Base-by-base conservation (phyloP, 2,329 filamentous ascomycete species). In the Curvularia verruculosa region DNA sequence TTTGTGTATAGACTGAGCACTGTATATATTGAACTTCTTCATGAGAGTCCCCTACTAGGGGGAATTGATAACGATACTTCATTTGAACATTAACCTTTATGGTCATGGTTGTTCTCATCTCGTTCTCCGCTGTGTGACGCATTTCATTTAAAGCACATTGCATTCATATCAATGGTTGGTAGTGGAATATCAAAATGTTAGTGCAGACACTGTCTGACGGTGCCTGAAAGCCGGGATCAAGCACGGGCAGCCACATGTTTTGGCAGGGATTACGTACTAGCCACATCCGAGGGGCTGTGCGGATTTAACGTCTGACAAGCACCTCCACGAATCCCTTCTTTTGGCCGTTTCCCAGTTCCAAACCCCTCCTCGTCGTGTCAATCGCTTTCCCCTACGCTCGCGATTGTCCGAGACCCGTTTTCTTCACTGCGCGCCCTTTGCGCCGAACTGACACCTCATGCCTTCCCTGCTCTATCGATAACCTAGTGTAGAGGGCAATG, bases 401-500 rank as follows among this genome's bases (percentile, higher is more conserved):
- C 50, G 29, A 45, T 24, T 31, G 19, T 29, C 24, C 2, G 29
- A 44, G 37, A 21, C 54, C 53, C 50, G 9, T 49, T 45, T 29
- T 12, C 12, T 34, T 40, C 44, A 36, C 49, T 54, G 64, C 61
- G 67, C 62, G 54, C 54, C 59, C 24, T 46, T 49, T 59, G 64
- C 63, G 64, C 64, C 48, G 46, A 41, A 48, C 31, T 28, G 49
- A 41, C 56, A 39, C 47, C 58, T 49, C 60, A 69, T 67, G 65
- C 59, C 56, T 65, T 52, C 56, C 53, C 60, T 41, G 48, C 41
- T 26, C 48, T 54, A 53, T 60, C 57, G 63, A 60, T 68, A 64
- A 62, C 57, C 58, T 48, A 68, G 66, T 56, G 66, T 49, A 63
- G 65, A 66, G 65, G 63, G 64, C 61, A 64, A 77, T 77, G 75